Evolutionary conservation across 257 asterid species (phyloP).

Genomic region (Nicotiana paniculata): DNA sequence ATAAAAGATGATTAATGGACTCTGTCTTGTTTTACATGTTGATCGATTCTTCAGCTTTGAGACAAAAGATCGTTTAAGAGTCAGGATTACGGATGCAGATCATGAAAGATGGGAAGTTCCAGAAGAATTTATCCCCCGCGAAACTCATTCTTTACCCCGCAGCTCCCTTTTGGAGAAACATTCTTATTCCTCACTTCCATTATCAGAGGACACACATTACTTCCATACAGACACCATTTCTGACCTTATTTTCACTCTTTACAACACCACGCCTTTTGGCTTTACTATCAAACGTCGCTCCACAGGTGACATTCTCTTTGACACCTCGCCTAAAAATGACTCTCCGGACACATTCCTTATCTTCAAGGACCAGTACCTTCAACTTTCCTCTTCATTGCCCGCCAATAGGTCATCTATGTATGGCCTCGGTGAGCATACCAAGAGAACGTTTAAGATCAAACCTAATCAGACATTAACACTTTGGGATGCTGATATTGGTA

Average conservation of each 20-base stretch:
- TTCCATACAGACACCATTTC: slow-evolving; percentile 18
- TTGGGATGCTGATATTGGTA: slow-evolving; percentile 72
- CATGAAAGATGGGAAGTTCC: slow-evolving; percentile 14
- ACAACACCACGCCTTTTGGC: slow-evolving; percentile 36
- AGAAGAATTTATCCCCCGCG: slow-evolving; percentile 1
- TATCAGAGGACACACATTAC: neutral
- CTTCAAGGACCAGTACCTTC: slow-evolving; percentile 83
- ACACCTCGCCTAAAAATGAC: slow-evolving; percentile 18
- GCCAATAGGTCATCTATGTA: slow-evolving; percentile 44
- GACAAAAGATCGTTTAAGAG: slow-evolving; percentile 1
- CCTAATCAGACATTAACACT: slow-evolving; percentile 64
- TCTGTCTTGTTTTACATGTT: neutral
- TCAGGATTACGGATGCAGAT: slow-evolving; percentile 11
- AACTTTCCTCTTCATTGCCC: slow-evolving; percentile 67
- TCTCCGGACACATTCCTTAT: slow-evolving; percentile 22
- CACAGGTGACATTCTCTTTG: slow-evolving; percentile 34
- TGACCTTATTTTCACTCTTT: slow-evolving; percentile 31
- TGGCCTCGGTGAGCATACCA: slow-evolving; percentile 89
- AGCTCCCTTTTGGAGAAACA: neutral
- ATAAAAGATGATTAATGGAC: neutral
- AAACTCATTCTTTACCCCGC: neutral
- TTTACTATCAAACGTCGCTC: slow-evolving; percentile 33
- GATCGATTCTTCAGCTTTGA: slow-evolving; percentile 11
- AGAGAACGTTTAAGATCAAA: slow-evolving; percentile 45
- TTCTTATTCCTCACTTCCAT: neutral